Percentiles rank a stretch among this genome's conserved stretches.
Evolutionary conservation across 1,284 basidiomycete species (phyloP).

Genomic region (Grifola frondosa): DNA sequence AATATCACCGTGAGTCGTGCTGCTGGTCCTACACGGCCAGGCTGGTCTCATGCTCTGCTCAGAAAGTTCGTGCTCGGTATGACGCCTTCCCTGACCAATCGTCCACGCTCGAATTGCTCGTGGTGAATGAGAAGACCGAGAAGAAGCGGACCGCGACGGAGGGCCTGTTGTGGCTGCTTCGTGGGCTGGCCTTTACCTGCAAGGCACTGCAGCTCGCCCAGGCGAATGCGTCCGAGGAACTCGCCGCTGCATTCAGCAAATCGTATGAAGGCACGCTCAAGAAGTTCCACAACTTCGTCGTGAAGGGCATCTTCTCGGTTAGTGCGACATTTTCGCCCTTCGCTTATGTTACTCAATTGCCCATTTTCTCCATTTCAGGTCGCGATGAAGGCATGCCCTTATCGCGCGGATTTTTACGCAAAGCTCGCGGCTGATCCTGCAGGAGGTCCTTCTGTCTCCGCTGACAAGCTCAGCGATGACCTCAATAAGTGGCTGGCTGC

Average conservation of each 20-base stretch:
- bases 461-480: constrained; percentile 68
- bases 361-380: constrained; percentile 48
- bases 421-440: constrained; percentile 79
- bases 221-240: constrained; percentile 67
- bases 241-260: constrained; percentile 76
- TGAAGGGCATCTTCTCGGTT: constrained; percentile 83
- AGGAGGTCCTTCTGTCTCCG: constrained; percentile 53
- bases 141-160: constrained; percentile 90
- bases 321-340: constrained; percentile 33
- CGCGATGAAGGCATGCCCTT: constrained; percentile 97
- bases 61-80: constrained; percentile 91
- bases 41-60: constrained; percentile 1
- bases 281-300: constrained; percentile 86
- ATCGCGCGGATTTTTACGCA: constrained; percentile 85
- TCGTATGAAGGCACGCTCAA: constrained; percentile 85
- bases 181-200: constrained; percentile 91
- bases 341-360: constrained; percentile 7
- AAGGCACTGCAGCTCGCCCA: constrained; percentile 78
- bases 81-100: constrained; percentile 65
- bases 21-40: constrained; percentile 1
- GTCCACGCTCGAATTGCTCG: constrained; percentile 81
- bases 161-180: constrained; percentile 89
- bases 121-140: constrained; percentile 83
- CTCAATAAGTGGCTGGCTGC: constrained; percentile 70
- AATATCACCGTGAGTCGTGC: constrained; percentile 78